phyloP scores from a whole-genome alignment of 2,329 filamentous ascomycete genomes.

The Penicillium sp. region DNA sequence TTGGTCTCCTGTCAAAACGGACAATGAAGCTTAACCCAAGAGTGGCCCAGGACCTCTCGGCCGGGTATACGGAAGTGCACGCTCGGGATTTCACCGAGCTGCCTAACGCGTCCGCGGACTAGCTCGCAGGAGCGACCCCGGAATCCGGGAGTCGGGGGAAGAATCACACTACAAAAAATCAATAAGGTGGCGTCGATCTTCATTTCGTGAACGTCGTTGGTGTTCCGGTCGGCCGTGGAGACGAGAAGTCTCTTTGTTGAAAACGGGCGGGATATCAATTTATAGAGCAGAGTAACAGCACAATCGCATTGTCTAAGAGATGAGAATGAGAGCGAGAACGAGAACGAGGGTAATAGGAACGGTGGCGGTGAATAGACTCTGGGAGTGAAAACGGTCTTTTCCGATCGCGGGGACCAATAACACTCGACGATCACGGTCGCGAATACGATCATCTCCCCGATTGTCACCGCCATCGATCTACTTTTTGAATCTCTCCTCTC shows the following conservation, averaged over 20 bases:
- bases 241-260: neutral
- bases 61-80: neutral
- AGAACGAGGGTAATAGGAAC: neutral
- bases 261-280: neutral
- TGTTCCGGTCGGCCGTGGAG: neutral
- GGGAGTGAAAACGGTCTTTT: neutral
- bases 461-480: neutral
- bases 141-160: too few relatives aligned
- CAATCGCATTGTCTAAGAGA: neutral
- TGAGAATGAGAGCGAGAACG: neutral
- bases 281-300: neutral
- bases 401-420: neutral
- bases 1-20: neutral
- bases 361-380: neutral
- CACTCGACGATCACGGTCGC: neutral
- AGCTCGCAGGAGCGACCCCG: too few relatives aligned
- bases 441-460: neutral
- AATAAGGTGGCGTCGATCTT: neutral
- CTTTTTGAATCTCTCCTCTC: neutral
- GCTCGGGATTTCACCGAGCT: neutral
- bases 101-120: neutral
- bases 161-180: too few relatives aligned
- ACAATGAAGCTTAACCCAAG: neutral
- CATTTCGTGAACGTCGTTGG: neutral
- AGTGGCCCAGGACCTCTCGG: neutral